phyloP scores from a whole-genome alignment of 139 green algal species.

The Closterium sp. region DNA sequence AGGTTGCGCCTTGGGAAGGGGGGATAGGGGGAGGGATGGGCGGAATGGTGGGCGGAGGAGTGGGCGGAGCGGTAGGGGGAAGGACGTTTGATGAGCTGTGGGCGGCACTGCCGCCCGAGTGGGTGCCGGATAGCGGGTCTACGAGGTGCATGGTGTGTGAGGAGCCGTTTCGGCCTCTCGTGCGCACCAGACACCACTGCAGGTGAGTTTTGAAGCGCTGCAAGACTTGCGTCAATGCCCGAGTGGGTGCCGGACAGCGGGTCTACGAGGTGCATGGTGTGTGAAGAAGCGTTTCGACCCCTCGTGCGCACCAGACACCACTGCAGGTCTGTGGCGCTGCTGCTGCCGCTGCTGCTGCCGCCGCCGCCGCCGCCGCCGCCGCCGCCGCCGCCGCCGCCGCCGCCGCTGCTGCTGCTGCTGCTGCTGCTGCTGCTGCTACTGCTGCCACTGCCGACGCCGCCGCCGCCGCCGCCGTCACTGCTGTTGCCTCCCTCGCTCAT shows the following conservation, averaged over 20 bases:
- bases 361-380: too few species aligned
- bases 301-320: slow-evolving; percentile 27
- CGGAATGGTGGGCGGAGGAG: neutral
- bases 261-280: slow-evolving; percentile 35
- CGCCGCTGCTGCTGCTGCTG: neutral
- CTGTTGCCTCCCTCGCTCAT: too few species aligned
- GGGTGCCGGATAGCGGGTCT: slow-evolving; percentile 35
- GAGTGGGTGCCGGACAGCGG: slow-evolving; percentile 44
- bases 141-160: slow-evolving; percentile 39
- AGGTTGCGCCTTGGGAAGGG: neutral
- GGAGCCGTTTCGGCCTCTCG: slow-evolving; percentile 16
- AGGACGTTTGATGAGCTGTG: neutral
- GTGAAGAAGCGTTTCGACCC: slow-evolving; percentile 10
- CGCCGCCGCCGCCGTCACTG: too few species aligned
- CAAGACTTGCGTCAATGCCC: too few species aligned
- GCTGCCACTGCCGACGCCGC: too few species aligned
- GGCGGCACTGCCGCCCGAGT: slow-evolving; percentile 35
- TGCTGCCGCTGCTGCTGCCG: neutral
- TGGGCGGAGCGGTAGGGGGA: neutral
- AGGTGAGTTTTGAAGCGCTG: too few species aligned
- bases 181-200: slow-evolving; percentile 42
- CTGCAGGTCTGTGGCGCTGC: neutral
- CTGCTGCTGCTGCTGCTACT: neutral
- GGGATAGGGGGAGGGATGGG: neutral
- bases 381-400: too few species aligned